Base-by-base conservation (phyloP, 306 rosid genomes). In the Bauhinia variegata region DNA sequence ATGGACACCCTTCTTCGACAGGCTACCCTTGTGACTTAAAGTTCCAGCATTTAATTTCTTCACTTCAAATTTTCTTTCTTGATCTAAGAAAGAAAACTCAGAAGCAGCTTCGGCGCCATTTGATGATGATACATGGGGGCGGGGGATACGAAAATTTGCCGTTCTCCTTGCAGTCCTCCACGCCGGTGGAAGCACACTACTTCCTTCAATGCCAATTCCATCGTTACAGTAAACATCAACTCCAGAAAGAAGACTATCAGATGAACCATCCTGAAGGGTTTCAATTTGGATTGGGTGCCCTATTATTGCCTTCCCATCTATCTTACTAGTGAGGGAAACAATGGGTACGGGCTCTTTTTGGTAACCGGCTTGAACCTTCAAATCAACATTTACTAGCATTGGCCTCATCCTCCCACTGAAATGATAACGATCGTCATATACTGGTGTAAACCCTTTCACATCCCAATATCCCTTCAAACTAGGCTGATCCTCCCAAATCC, bases 91-190 rank as follows among this genome's bases (percentile, higher is more conserved):
- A 38, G 88, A 83, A 70, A 74, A 67, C 19, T 82, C 86, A 4
- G 71, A 64, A 28, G 69, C 68, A 67, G 74, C 68, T 53, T 93
- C 99, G 23, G 77, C 86, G 55, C 83, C 86, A 56, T 81, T 84
- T 2, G 84, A 76, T 4, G 92, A 79, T n/a, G 59, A 75, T 56
- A 86, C 63, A 56, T 38, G 96, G 23, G 96, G 90, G 31, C 96
- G 97, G 4, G 97, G 99, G 60, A 93, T 88, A 48, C 97, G 95
- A 33, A 86, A 67, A 51, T 88, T 90, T 14, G 99, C 97, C 10
- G 99, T 90, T 76, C 99, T 88, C 88, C 99, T 84, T 11, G 99
- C 99, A 17, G 97, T 93, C 67, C 92, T 88, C 99, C 99, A 93
- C 75, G 96, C 90, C 7, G 87, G 96, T 60, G 92, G 95, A 79